Evolutionary conservation across 352 stramenopile species (phyloP), one percentile per base, ranked within the genome.

Genomic region (Globisporangium emineosum): DNA sequence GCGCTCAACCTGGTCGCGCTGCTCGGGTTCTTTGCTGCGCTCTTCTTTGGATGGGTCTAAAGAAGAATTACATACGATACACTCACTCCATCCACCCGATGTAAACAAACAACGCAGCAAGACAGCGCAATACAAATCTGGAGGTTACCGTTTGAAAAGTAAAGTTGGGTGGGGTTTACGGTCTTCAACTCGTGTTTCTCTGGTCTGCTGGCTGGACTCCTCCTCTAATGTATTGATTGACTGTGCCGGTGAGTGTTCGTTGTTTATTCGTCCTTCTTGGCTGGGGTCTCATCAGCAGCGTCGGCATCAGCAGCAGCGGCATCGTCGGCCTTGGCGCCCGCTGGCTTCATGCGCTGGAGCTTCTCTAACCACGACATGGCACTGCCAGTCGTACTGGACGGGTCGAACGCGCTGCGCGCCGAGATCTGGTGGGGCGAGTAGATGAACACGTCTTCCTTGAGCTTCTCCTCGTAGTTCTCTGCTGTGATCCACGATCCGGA

Each of bases 291-390:
- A 50, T 72, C 66, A 23, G 56, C 29, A 35, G 75, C 72, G 15
- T 64, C 57, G 19, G 60, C 65, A 30, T 68, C 79, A 21, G 66
- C 62, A 8, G 61, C 69, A 12, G 70, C 67, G n/a, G 77, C 69
- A 21, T 62, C 66, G 53, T 33, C 69, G 30, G 71, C 52, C 60
- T 80, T 68, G 52, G 84, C 53, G 19, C 84, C 86, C 21, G 76
- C 78, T 19, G 86, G 86, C 72, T 89, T 92, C 86, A 95, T 95
- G 35, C 81, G 85, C 76, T 95, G 84, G 55, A 95, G 75, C 71
- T 91, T 91, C 72, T 95, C 86, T 64, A 95, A 71, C 86, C 86
- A 95, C 64, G 86, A 93, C 59, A 93, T 72, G 51, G 86, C 84
- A 61, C 79, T 91, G 60, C 78, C 79, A 23, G 77, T 88, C 60